Conservation (phyloP, 305 asterid species). For the Fraxinus platypoda region DNA sequence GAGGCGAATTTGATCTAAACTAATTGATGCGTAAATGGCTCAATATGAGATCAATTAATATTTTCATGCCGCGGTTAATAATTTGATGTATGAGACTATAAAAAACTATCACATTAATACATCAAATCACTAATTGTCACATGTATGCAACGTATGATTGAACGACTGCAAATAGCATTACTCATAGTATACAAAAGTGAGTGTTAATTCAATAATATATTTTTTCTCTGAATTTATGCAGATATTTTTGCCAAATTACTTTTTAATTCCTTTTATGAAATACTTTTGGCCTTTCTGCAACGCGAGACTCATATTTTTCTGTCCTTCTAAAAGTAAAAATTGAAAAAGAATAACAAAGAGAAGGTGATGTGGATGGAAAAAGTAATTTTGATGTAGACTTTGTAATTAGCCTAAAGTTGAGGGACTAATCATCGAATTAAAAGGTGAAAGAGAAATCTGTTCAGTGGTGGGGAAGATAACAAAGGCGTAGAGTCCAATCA, state of each 20-base stretch:
- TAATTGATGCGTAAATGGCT: too few species aligned
- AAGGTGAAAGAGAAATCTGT: background rate
- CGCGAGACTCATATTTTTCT: background rate
- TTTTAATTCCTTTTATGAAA: background rate
- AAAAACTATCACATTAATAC: too few species aligned
- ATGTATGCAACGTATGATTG: too few species aligned
- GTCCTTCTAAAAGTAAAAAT: background rate
- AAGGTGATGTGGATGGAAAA: background rate
- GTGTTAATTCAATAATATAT: background rate
- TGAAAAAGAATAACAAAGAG: background rate
- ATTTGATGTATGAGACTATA: too few species aligned
- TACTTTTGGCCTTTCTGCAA: background rate
- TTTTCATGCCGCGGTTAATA: too few species aligned
- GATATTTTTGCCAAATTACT: background rate
- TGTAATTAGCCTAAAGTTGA: background rate
- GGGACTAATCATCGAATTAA: background rate
- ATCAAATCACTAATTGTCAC: too few species aligned
- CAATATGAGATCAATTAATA: too few species aligned
- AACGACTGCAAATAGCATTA: too few species aligned
- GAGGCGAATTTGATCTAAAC: too few species aligned
- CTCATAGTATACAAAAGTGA: background rate
- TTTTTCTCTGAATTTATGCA: too few species aligned
- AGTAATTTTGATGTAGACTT: background rate
- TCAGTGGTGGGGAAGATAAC: background rate
- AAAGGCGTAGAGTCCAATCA: conserved; percentile 26